Evolutionary conservation across 1,139 yeast species (phyloP).

Genomic region (Arxiozyma bovina): DNA sequence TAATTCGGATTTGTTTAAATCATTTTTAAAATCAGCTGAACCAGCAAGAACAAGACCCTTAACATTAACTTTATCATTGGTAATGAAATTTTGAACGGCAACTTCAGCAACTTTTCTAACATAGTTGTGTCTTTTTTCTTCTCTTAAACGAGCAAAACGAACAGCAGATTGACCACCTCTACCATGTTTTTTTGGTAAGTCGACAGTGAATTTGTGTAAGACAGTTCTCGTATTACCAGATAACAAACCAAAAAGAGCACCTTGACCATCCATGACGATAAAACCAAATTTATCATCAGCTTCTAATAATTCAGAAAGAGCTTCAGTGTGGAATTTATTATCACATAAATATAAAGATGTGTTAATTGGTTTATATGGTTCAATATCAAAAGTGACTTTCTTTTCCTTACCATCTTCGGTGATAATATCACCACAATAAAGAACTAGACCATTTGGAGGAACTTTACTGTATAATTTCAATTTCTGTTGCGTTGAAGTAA

Average conservation of each 20-base stretch:
- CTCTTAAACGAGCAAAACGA: conserved; percentile 98
- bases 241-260: conserved; percentile 90
- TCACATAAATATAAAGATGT: conserved; percentile 93
- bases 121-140: conserved; percentile 96
- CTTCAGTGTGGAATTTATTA: conserved; percentile 96
- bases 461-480: conserved; percentile 80
- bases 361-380: conserved; percentile 96
- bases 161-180: conserved; percentile 99
- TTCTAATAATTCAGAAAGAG: conserved; percentile 84
- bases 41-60: conserved; percentile 95
- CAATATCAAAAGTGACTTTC: conserved; percentile 89
- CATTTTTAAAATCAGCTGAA: conserved; percentile 96
- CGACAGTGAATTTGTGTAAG: conserved; percentile 91
- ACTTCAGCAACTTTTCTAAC: conserved; percentile 97
- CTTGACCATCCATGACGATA: conserved; percentile 98
- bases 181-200: conserved; percentile 97
- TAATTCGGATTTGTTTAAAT: conserved; percentile 83
- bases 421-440: conserved; percentile 96
- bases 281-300: conserved; percentile 94
- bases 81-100: conserved; percentile 92
- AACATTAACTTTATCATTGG: conserved; percentile 85
- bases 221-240: conserved; percentile 96
- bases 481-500: conserved; percentile 95
- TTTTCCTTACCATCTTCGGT: conserved; percentile 97
- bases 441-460: conserved; percentile 88